Conservation (phyloP, 2,329 filamentous ascomycete species). For the Nannizziopsis barbatae region DNA sequence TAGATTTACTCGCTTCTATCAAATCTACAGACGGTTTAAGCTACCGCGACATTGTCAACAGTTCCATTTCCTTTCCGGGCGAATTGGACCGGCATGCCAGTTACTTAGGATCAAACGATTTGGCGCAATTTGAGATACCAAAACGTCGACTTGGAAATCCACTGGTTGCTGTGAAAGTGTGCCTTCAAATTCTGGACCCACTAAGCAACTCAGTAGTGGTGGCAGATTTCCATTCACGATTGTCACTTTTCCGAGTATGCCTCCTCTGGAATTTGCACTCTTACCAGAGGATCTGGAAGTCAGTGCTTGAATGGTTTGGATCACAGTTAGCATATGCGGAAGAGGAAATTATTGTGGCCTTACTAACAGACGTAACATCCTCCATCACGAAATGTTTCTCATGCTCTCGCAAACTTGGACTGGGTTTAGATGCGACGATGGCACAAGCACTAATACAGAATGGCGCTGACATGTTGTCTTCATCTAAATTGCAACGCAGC, state of each 20-base stretch:
- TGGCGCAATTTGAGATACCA: slow-evolving; percentile 23
- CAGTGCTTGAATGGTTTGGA: slow-evolving; percentile 23
- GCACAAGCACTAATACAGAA: slow-evolving; percentile 24
- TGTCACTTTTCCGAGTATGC: slow-evolving; percentile 24
- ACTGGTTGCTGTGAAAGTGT: slow-evolving; percentile 19
- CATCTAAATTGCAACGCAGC: slow-evolving; percentile 18
- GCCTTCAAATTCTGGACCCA: slow-evolving; percentile 24
- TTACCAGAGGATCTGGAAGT: slow-evolving; percentile 26
- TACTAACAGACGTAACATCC: slow-evolving; percentile 23
- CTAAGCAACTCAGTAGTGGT: slow-evolving; percentile 16
- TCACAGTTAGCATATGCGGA: slow-evolving; percentile 11
- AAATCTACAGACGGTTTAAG: slow-evolving; percentile 23
- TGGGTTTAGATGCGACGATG: slow-evolving; percentile 20
- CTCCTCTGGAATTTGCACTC: slow-evolving; percentile 27
- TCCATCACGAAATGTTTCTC: slow-evolving; percentile 19
- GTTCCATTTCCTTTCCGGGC: slow-evolving; percentile 19
- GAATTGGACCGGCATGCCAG: slow-evolving; percentile 19
- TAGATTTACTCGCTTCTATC: slow-evolving; percentile 38
- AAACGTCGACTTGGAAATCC: slow-evolving; percentile 22
- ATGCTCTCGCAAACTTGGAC: slow-evolving; percentile 16
- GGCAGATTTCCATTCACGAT: slow-evolving; percentile 15
- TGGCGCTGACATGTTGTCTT: slow-evolving; percentile 23
- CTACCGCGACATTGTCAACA: slow-evolving; percentile 6
- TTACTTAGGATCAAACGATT: slow-evolving; percentile 23
- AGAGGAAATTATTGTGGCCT: slow-evolving; percentile 15